Evolutionary conservation across 331 rosid genomes (phyloP).

Genomic region (Quercus phellos): DNA sequence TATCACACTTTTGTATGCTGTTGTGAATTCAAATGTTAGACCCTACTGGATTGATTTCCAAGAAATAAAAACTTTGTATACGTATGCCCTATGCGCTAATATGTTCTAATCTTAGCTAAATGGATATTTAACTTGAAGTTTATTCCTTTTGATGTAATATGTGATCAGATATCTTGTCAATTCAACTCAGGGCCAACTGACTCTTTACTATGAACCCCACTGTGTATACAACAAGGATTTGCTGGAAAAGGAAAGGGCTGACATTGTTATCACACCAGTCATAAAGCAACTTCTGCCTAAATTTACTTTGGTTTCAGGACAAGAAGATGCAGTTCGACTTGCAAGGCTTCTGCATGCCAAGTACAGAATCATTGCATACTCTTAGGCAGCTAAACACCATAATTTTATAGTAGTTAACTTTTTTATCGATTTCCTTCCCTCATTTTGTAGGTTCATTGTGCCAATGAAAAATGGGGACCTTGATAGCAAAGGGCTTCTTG

Average conservation of each 20-base stretch:
- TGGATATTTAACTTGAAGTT: slow-evolving; percentile 6
- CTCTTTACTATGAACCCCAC: slow-evolving; percentile 92
- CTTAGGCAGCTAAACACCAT: not conserved
- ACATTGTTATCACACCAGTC: slow-evolving; percentile 86
- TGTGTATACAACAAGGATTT: slow-evolving; percentile 62
- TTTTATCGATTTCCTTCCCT: slow-evolving; percentile 7
- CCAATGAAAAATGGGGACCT: slow-evolving; percentile 88
- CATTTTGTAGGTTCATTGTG: slow-evolving; percentile 60
- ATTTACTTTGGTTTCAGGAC: slow-evolving; percentile 89
- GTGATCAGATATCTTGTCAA: slow-evolving; percentile 60
- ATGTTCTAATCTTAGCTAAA: slow-evolving; percentile 5
- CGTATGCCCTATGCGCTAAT: not conserved
- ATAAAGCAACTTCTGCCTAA: slow-evolving; percentile 77
- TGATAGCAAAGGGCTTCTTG: slow-evolving; percentile 74
- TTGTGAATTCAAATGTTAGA: not conserved
- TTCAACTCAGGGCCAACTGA: slow-evolving; percentile 54
- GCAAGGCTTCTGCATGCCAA: slow-evolving; percentile 78
- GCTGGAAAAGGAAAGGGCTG: slow-evolving; percentile 66
- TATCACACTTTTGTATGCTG: slow-evolving; percentile 2
- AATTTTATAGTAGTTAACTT: not conserved
- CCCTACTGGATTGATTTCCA: not conserved
- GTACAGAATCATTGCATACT: slow-evolving; percentile 27
- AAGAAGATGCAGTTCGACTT: slow-evolving; percentile 90
- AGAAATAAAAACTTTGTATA: not conserved
- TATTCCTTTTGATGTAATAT: slow-evolving; percentile 11